These are phyloP conservation scores for Acer yangbiense DNA, from an alignment of 345 rosid genomes.

Conservation along the genomic window DNA sequence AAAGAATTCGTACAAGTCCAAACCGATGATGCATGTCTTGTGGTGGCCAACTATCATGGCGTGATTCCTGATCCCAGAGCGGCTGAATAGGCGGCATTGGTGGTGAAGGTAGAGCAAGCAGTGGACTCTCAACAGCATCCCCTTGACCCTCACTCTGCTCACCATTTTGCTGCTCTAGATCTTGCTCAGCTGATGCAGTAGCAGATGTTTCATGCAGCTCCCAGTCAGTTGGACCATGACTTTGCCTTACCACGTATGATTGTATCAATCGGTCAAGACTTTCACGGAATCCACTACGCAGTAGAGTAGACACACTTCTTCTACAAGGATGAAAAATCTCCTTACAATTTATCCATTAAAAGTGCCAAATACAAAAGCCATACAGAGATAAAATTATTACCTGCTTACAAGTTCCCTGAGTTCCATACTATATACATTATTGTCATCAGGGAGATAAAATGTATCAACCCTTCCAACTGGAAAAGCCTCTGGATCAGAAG, in stretches of 20 bases:
- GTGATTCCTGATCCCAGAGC: conserved; percentile 67
- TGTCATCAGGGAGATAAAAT: conserved; percentile 63
- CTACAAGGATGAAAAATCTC: conserved; percentile 40
- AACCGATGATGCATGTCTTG: conserved; percentile 66
- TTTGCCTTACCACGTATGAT: conserved; percentile 89
- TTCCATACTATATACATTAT: conserved; percentile 61
- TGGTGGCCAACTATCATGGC: conserved; percentile 58
- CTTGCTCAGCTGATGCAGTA: conserved; percentile 47
- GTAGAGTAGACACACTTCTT: conserved; percentile 95
- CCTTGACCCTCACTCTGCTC: conserved; percentile 52
- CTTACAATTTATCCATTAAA: conserved; percentile 17
- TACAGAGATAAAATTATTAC: conserved; percentile 36
- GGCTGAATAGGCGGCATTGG: conserved; percentile 48
- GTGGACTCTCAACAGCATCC: conserved; percentile 46
- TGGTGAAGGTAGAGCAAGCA: conserved; percentile 50
- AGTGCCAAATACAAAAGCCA: conserved; percentile 6
- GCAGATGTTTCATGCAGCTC: conserved; percentile 60
- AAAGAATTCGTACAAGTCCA: conserved; percentile 62
- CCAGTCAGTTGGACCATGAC: conserved; percentile 62
- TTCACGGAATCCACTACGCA: conserved; percentile 85
- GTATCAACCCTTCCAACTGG: conserved; percentile 48
- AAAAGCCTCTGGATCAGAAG: conserved; percentile 49
- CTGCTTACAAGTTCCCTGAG: conserved; percentile 86
- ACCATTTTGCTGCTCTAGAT: conserved; percentile 53
- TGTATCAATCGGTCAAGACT: conserved; percentile 83